Evolutionary conservation across 768 basidiomycete species (phyloP), one percentile per base, ranked within the genome.

Genomic region (Kwoniella mangroviensis): DNA sequence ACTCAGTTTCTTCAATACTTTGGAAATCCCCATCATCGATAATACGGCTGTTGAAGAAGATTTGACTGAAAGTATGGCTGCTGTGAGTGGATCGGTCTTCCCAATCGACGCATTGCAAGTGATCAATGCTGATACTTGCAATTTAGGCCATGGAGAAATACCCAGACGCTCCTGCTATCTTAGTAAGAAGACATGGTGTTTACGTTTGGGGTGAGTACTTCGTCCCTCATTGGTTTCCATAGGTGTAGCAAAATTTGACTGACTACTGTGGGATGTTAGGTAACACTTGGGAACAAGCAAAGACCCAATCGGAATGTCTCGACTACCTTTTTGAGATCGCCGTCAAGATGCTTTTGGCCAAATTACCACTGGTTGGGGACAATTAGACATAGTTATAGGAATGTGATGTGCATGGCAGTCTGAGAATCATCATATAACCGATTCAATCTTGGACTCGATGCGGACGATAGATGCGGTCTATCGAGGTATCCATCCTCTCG

Each of bases 11-110:
- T 88, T 93, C 63, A 92, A 95, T 82, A 94, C 91, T 4, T 87
- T 94, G 10, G 89, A 88, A 62, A 85, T 95, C 2, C 93, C 93
- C 0, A 94, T 95, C 78, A 95, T 94, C 69, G 90, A 92, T 74
- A 95, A 94, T 77, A 95, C 93, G 1, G 93, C 93, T 4, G 87
- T 91, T 69, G 93, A 95, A 81, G 93, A 94, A 81, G 93, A 94
- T 80, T 85, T 95, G 67, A 91, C 89, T 70, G 92, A 92, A 52
- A 90, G 91, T 71, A 94, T 95, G 92, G 92, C 89, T 0, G 89
- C 88, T 43, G 83, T 85, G 67, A 62, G 82, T 63, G 41, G 49
- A 7, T 11, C 40, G 34, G 10, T 52, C 52, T 65, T 2, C 17
- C 51, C 26, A n/a, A 6, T 56, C n/a, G 40, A 54, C 21, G 19